These are phyloP conservation scores for Termitomyces sp. DNA, from an alignment of 1,284 basidiomycete genomes.

Conservation along the genomic window DNA sequence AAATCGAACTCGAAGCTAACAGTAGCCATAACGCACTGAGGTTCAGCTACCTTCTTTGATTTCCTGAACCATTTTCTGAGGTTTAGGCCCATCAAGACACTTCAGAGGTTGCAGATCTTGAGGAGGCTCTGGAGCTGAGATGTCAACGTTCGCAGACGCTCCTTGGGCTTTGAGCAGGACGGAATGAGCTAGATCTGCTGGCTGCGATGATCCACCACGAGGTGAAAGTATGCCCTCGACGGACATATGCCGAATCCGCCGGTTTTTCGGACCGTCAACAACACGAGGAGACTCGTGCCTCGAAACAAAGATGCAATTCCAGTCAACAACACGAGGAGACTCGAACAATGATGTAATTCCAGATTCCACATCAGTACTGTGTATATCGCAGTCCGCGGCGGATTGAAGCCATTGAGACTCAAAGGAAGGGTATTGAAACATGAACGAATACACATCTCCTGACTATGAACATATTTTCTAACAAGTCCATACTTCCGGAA, in stretches of 20 bases:
- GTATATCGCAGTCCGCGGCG: not conserved
- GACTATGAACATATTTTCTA: not conserved
- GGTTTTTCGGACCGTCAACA: constrained; percentile 5
- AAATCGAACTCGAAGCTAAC: not conserved
- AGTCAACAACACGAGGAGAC: constrained; percentile 4
- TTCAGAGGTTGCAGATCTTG: not conserved
- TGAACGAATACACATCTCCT: not conserved
- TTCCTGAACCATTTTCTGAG: constrained; percentile 9
- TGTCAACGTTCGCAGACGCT: not conserved
- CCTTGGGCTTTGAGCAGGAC: not conserved
- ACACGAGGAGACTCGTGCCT: constrained; percentile 3
- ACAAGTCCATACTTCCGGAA: not conserved
- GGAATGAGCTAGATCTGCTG: not conserved
- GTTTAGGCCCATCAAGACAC: constrained; percentile 1
- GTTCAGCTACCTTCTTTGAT: constrained; percentile 2
- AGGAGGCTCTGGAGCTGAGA: not conserved
- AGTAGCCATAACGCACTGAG: constrained; percentile 3
- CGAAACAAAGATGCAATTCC: no score
- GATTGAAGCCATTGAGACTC: not conserved
- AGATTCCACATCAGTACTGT: not conserved
- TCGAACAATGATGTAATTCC: not conserved
- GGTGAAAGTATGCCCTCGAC: constrained; percentile 2
- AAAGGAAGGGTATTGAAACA: not conserved
- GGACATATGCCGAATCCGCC: not conserved
- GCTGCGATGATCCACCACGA: constrained; percentile 6